Base-by-base conservation (phyloP, 768 basidiomycete genomes). In the Rhizopogon rudus region DNA sequence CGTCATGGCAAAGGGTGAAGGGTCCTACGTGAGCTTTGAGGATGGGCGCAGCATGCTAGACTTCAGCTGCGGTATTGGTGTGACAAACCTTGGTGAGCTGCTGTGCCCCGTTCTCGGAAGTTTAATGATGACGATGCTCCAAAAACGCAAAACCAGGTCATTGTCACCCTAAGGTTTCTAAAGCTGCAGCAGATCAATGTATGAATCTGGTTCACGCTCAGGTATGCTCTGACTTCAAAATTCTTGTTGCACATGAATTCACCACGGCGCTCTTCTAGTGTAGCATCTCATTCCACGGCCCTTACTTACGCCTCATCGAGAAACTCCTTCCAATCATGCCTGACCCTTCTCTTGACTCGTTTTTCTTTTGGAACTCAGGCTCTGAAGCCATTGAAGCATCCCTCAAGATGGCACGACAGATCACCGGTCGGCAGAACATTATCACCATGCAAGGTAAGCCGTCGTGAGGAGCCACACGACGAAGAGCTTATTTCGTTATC, bases 301-400 rank as follows among this genome's bases (percentile, higher is more conserved):
- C 93, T 0, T 93, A 96, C 71, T 79, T 97, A 17, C 78, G 84
- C 49, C 88, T 98, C 62, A 88, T 98, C 64, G 82, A 96, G 68
- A 81, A 81, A 53, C 79, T 98, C 6, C 73, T 96, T 12, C 91
- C 93, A 0, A 73, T 88, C 56, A 94, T 98, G 93, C 95, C 95
- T 2, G 75, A 95, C 71, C 79, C 85, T 0, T 94, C 93, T 1
- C 79, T 98, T 33, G 89, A 96, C 68, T 91, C 91, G 25, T 98
- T 98, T 80, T 97, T 94, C 81, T 92, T 97, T 73, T 92, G 90
- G 89, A 98, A 92, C 75, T 95, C 93, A 2, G 96, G 96, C 2
- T 87, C 92, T 0, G 96, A 98, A 70, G 96, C 94, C 1, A 80
- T 93, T 43, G 95, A 97, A 71, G 91, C 85, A 0, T 80, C 93